Evolutionary conservation across 2,329 filamentous ascomycete species (phyloP).

Genomic region (Seiridium cupressi): DNA sequence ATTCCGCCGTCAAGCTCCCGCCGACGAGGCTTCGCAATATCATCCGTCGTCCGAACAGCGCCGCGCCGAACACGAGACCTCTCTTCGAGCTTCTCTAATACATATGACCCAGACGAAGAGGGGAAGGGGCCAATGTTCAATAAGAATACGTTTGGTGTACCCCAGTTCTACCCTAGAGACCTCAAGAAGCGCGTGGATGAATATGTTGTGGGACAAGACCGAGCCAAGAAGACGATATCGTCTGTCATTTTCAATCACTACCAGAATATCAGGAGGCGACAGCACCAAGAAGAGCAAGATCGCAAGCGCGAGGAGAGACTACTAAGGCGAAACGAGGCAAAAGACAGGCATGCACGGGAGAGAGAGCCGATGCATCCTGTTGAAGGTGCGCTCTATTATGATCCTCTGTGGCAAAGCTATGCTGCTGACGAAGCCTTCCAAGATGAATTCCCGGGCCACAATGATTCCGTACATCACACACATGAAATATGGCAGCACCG

Average conservation of each 20-base stretch:
- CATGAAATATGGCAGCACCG: slow-evolving; percentile 32
- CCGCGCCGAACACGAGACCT: slow-evolving; percentile 47
- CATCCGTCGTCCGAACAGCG: slow-evolving; percentile 22
- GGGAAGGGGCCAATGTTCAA: slow-evolving; percentile 60
- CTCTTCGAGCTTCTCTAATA: slow-evolving; percentile 57
- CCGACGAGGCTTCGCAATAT: slow-evolving; percentile 23
- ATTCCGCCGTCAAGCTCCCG: slow-evolving; percentile 6
- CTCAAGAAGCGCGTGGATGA: slow-evolving; percentile 91
- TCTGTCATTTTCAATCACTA: slow-evolving; percentile 97
- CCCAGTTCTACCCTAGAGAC: slow-evolving; percentile 62
- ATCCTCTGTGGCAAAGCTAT: slow-evolving; percentile 24
- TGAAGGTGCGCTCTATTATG: slow-evolving; percentile 61
- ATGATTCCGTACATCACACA: slow-evolving; percentile 43
- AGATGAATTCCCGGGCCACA: slow-evolving; percentile 57
- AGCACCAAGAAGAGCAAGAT: slow-evolving; percentile 72
- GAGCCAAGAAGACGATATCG: slow-evolving; percentile 90
- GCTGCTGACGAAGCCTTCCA: slow-evolving; percentile 32
- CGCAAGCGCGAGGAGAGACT: slow-evolving; percentile 59
- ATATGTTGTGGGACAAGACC: slow-evolving; percentile 94
- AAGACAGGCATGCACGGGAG: slow-evolving; percentile 65
- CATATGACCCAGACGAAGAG: slow-evolving; percentile 55
- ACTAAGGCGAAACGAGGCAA: slow-evolving; percentile 46
- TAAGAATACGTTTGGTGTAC: slow-evolving; percentile 56
- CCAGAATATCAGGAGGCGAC: slow-evolving; percentile 76
- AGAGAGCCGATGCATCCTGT: slow-evolving; percentile 67